A percentile compares a stretch with the other conserved stretches of the same genome.
phyloP scores from a whole-genome alignment of 257 asterid species.

The Solanum habrochaites region DNA sequence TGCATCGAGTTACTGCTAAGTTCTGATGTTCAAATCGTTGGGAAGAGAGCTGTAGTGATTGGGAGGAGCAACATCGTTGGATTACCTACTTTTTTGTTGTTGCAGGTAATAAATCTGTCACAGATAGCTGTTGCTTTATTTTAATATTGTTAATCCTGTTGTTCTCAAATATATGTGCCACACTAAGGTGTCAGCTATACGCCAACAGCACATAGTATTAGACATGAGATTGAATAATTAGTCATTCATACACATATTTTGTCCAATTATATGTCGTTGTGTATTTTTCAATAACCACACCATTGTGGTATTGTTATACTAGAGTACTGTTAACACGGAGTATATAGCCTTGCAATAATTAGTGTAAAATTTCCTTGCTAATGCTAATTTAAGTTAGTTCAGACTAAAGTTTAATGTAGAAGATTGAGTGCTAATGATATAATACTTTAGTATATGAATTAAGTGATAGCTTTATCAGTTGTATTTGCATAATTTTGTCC shows the following conservation, averaged over 20 bases:
- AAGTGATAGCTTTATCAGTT: not conserved
- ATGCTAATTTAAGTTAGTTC: not conserved
- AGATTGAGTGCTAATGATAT: not conserved
- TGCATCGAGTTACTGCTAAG: conserved; percentile 60
- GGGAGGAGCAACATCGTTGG: conserved; percentile 94
- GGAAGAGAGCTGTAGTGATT: conserved; percentile 62
- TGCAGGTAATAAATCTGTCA: conserved; percentile 40
- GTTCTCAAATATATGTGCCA: not conserved
- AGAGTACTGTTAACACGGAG: not conserved
- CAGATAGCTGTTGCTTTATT: not conserved
- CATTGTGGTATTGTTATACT: not conserved
- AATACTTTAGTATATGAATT: not conserved
- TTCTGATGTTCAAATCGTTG: conserved; percentile 41
- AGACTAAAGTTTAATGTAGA: not conserved
- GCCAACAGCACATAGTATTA: not conserved
- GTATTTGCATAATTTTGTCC: not conserved
- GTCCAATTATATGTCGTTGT: not conserved
- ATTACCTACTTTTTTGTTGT: conserved; percentile 59
- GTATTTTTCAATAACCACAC: not conserved
- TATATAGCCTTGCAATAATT: not conserved
- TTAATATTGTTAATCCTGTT: not conserved
- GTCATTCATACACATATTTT: not conserved
- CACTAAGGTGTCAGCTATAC: not conserved
- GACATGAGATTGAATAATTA: not conserved
- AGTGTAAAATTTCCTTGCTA: not conserved